These are phyloP conservation scores for Barnettozyma botsteinii DNA, from an alignment of 805 yeast species.

Conservation along the genomic window DNA sequence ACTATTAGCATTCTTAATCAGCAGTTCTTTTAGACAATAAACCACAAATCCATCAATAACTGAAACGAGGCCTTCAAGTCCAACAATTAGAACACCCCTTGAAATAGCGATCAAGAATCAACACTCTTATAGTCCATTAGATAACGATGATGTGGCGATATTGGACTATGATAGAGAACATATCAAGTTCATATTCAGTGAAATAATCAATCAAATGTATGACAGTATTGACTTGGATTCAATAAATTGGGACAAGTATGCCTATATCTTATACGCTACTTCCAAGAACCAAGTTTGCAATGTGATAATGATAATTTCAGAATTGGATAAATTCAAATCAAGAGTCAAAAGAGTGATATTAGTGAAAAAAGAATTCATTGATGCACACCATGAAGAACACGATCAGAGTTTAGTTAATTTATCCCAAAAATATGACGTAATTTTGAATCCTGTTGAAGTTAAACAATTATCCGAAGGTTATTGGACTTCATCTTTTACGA, in stretches of 20 bases:
- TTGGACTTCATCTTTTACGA: constrained; percentile 43
- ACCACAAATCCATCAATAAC: no score
- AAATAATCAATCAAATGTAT: constrained; percentile 18
- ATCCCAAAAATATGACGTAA: constrained; percentile 11
- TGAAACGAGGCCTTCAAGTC: no score
- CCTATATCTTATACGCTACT: constrained; percentile 60
- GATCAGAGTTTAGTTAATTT: constrained; percentile 10
- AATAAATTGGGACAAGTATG: constrained; percentile 40
- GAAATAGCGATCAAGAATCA: no score
- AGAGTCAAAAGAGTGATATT: constrained; percentile 44
- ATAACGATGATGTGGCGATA: no score
- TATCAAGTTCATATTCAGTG: constrained; percentile 21
- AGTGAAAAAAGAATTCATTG: constrained; percentile 27
- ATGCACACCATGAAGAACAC: constrained; percentile 17
- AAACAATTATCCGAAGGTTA: constrained; percentile 14
- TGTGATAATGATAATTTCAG: constrained; percentile 42
- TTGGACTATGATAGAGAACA: constrained; percentile 21
- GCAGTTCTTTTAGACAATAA: no score
- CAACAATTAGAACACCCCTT: no score
- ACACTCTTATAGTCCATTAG: no score
- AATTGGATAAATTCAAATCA: constrained; percentile 33
- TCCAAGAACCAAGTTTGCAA: constrained; percentile 44
- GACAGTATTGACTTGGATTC: constrained; percentile 13
- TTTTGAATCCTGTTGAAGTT: constrained; percentile 15
- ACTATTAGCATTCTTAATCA: no score